These are phyloP conservation scores for Chlamydomonas reinhardtii DNA, from an alignment of 163 green algal species.

Conservation along the genomic window DNA sequence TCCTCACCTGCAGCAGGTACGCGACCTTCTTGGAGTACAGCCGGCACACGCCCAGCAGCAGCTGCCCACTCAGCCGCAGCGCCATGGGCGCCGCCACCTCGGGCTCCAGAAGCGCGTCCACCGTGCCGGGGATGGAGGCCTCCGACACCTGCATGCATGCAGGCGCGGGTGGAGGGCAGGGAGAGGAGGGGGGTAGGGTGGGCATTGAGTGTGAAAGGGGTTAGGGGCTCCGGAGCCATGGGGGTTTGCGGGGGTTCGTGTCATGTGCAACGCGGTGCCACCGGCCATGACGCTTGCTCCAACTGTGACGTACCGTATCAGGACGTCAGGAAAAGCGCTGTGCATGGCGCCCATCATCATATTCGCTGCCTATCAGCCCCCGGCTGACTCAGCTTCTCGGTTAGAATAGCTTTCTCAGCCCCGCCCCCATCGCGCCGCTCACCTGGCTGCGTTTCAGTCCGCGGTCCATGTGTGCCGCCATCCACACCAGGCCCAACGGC, in stretches of 20 bases:
- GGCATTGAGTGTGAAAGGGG: too few species aligned
- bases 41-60: slow-evolving; percentile 95
- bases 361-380: too few species aligned
- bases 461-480: slow-evolving; percentile 93
- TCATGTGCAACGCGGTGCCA: too few species aligned
- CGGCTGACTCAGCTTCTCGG: too few species aligned
- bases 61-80: slow-evolving; percentile 93
- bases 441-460: slow-evolving; percentile 90
- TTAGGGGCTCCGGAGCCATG: too few species aligned
- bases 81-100: slow-evolving; percentile 85
- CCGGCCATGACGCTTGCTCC: too few species aligned
- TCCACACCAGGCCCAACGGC: slow-evolving; percentile 93
- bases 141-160: slow-evolving; percentile 44
- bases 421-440: slow-evolving; percentile 57
- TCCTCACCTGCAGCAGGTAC: slow-evolving; percentile 83
- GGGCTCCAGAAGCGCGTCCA: slow-evolving; percentile 94
- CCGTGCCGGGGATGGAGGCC: slow-evolving; percentile 59
- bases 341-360: too few species aligned
- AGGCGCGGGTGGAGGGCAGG: not conserved
- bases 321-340: too few species aligned
- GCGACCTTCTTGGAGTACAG: slow-evolving; percentile 91
- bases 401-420: too few species aligned
- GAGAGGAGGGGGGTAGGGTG: not conserved
- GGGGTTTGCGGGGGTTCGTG: too few species aligned
- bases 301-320: too few species aligned